phyloP scores from a whole-genome alignment of 2,329 filamentous ascomycete genomes.

The Tolypocladium amazonense region DNA sequence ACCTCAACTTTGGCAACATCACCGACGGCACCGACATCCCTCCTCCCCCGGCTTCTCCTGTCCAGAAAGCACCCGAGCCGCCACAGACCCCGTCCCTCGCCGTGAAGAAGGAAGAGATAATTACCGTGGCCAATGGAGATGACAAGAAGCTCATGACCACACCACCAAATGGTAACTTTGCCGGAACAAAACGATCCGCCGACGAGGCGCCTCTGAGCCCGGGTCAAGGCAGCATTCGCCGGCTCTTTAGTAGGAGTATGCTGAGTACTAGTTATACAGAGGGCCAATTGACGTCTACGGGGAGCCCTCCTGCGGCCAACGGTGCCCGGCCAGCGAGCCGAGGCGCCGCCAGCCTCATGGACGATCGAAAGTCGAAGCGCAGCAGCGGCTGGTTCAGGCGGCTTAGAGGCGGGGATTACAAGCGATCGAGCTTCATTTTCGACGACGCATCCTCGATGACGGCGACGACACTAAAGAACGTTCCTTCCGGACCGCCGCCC shows the following conservation, averaged over 20 bases:
- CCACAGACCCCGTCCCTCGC: conserved; percentile 22
- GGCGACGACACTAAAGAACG: conserved; percentile 14
- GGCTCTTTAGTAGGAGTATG: conserved; percentile 44
- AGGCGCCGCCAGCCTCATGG: conserved; percentile 34
- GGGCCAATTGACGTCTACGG: conserved; percentile 31
- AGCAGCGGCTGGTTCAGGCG: conserved; percentile 50
- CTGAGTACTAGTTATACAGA: conserved; percentile 44
- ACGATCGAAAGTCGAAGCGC: conserved; percentile 44
- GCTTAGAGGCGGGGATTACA: conserved; percentile 29
- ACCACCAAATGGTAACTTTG: conserved; percentile 29
- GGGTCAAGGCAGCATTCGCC: conserved; percentile 43
- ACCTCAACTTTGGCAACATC: conserved; percentile 48
- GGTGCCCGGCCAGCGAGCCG: conserved; percentile 38
- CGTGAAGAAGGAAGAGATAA: conserved; percentile 11
- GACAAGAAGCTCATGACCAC: conserved; percentile 4
- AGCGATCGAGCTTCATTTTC: conserved; percentile 32
- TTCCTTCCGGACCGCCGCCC: conserved; percentile 39
- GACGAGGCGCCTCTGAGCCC: conserved; percentile 43
- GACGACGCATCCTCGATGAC: conserved; percentile 18
- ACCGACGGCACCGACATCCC: conserved; percentile 53
- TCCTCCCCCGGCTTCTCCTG: conserved; percentile 44
- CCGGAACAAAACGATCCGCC: conserved; percentile 37
- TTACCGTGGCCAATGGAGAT: conserved; percentile 3
- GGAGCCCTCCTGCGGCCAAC: conserved; percentile 19
- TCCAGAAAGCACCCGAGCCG: conserved; percentile 35